Conservation (phyloP, 805 yeast species). For the Barnettozyma sucrosica region DNA sequence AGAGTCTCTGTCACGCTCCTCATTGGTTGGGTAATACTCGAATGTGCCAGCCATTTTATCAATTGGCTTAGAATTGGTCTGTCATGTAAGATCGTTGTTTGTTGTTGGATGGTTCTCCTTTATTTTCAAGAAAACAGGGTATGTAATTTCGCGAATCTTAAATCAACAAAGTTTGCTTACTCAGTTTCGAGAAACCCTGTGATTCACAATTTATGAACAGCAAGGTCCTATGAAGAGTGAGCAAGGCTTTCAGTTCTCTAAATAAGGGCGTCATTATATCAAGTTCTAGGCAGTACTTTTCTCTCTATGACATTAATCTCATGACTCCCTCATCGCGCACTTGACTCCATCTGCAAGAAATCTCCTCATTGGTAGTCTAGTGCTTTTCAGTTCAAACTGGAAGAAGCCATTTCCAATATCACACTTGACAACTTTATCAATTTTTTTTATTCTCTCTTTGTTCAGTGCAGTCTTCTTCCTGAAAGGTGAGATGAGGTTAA, state of each 20-base stretch:
- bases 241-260: too few relatives aligned
- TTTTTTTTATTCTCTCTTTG: neutral
- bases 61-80: too few relatives aligned
- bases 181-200: too few relatives aligned
- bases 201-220: too few relatives aligned
- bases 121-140: too few relatives aligned
- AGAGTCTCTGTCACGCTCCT: conserved; percentile 23
- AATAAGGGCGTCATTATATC: too few relatives aligned
- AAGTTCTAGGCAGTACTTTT: too few relatives aligned
- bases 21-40: conserved; percentile 26
- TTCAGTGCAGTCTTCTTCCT: neutral
- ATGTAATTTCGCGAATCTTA: neutral
- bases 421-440: neutral
- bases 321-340: too few relatives aligned
- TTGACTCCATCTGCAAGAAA: neutral
- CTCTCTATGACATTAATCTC: too few relatives aligned
- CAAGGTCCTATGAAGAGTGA: too few relatives aligned
- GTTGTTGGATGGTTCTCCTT: neutral
- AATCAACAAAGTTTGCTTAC: too few relatives aligned
- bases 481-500: neutral
- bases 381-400: neutral
- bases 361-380: neutral
- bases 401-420: conserved; percentile 1
- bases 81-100: too few relatives aligned
- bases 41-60: conserved; percentile 25